A percentile compares a stretch with the other conserved stretches of the same genome.
These are phyloP conservation scores for Didymella sp. DNA, from an alignment of 2,329 filamentous ascomycete species.

Conservation along the genomic window DNA sequence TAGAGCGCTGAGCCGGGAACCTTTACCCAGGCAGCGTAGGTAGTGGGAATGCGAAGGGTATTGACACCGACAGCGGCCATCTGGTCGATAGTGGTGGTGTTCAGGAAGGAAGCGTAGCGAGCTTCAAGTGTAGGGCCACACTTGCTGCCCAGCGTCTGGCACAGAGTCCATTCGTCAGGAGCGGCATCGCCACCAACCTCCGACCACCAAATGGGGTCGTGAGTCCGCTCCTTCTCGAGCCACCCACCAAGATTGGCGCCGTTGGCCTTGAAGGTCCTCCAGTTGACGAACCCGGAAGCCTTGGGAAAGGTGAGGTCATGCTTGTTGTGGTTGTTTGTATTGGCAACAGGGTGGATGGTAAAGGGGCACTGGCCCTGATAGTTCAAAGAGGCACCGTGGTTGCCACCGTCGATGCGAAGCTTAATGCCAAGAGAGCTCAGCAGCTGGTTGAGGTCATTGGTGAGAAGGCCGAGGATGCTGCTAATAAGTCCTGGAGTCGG, in stretches of 20 bases:
- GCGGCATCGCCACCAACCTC: constrained; percentile 18
- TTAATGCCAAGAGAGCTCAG: constrained; percentile 14
- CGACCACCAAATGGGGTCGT: constrained; percentile 39
- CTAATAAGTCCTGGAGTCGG: constrained; percentile 14
- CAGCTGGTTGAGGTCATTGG: constrained; percentile 11
- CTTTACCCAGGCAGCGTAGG: constrained; percentile 47
- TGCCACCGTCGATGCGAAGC: not conserved
- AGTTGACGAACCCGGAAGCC: constrained; percentile 17
- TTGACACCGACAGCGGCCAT: constrained; percentile 43
- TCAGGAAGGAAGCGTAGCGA: constrained; percentile 40
- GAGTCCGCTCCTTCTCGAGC: constrained; percentile 39
- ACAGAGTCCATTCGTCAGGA: constrained; percentile 48
- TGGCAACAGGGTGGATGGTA: not conserved
- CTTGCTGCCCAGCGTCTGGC: constrained; percentile 33
- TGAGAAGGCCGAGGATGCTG: constrained; percentile 11
- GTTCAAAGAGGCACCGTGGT: constrained; percentile 2
- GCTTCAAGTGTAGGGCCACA: constrained; percentile 39
- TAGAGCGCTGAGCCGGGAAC: constrained; percentile 45
- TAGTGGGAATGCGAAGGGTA: constrained; percentile 46
- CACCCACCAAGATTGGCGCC: constrained; percentile 42
- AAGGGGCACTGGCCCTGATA: constrained; percentile 13
- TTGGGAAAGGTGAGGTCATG: constrained; percentile 12
- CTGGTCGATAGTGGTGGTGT: constrained; percentile 39
- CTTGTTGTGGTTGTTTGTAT: not conserved
- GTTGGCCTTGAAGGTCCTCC: constrained; percentile 24